Percentiles rank a stretch among this genome's conserved stretches.
Conservation (phyloP, 169 alveolate genomes). For the Babesia gibsoni region DNA sequence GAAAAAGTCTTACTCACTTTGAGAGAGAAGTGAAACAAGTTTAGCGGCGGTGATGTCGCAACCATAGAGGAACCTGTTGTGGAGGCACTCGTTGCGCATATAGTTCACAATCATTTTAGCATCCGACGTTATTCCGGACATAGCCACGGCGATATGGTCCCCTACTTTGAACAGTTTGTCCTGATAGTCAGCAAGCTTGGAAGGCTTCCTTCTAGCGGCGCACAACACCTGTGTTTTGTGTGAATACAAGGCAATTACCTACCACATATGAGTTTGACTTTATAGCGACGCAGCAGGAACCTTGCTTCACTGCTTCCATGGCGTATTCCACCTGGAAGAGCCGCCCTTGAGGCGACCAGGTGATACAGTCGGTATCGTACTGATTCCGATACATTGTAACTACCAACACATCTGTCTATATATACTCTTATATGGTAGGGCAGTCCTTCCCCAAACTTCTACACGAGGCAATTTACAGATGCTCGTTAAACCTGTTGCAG, state of each 20-base stretch:
- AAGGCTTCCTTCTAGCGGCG: conserved; percentile 85
- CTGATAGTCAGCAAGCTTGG: conserved; percentile 91
- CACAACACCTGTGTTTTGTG: conserved; percentile 77
- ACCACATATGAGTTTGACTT: conserved; percentile 88
- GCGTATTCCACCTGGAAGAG: conserved; percentile 95
- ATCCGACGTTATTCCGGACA: conserved; percentile 99
- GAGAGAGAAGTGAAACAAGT: conserved; percentile 89
- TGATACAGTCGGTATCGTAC: conserved; percentile 91
- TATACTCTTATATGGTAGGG: background rate
- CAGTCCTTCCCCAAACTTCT: background rate
- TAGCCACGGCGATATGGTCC: conserved; percentile 95
- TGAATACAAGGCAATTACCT: conserved; percentile 10
- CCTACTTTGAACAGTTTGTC: conserved; percentile 94
- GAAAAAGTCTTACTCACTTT: conserved; percentile 67
- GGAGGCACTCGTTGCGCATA: conserved; percentile 90
- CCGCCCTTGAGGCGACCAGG: conserved; percentile 94
- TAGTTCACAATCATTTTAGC: conserved; percentile 84
- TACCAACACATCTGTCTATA: background rate
- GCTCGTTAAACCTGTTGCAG: background rate
- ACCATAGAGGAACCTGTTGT: conserved; percentile 91
- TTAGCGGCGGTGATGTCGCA: conserved; percentile 89
- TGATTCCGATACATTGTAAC: conserved; percentile 87
- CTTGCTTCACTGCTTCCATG: conserved; percentile 96
- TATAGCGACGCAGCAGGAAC: conserved; percentile 90
- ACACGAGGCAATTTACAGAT: background rate